These are phyloP conservation scores for Wolfiporia cocos DNA, from an alignment of 1,284 basidiomycete species.

Conservation along the genomic window DNA sequence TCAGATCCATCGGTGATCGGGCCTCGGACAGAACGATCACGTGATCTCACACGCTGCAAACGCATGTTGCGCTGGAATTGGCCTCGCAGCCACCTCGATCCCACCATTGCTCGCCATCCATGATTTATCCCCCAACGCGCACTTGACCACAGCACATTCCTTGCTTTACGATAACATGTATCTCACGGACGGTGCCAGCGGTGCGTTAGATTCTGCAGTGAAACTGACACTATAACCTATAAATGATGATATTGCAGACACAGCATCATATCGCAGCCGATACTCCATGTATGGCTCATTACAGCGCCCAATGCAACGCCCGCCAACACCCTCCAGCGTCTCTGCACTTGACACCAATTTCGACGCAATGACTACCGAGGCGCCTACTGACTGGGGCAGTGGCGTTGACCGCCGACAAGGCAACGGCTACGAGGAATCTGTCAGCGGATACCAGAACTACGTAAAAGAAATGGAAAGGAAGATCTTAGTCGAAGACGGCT, in stretches of 20 bases:
- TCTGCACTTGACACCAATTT: slow-evolving; percentile 35
- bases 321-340: slow-evolving; percentile 29
- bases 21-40: slow-evolving; percentile 9
- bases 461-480: slow-evolving; percentile 42
- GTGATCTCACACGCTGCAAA: slow-evolving; percentile 22
- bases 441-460: slow-evolving; percentile 35
- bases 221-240: no score
- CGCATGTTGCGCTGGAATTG: slow-evolving; percentile 19
- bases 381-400: slow-evolving; percentile 25
- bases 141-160: no score
- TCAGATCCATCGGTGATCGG: no score
- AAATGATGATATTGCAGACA: no score
- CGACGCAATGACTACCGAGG: slow-evolving; percentile 32
- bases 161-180: slow-evolving; percentile 10
- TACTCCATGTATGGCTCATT: slow-evolving; percentile 2
- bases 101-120: slow-evolving; percentile 2
- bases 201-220: no score
- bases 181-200: slow-evolving; percentile 13
- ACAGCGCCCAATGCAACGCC: slow-evolving; percentile 17
- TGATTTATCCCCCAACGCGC: slow-evolving; percentile 2
- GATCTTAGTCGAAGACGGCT: slow-evolving; percentile 30
- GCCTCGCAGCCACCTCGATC: slow-evolving; percentile 6
- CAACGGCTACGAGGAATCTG: slow-evolving; percentile 26
- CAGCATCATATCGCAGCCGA: background rate
- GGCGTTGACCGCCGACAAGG: slow-evolving; percentile 22